Percentiles rank a stretch among this genome's conserved stretches.
These are phyloP conservation scores for Yarrowia deformans DNA, from an alignment of 805 yeast genomes.

Conservation along the genomic window DNA sequence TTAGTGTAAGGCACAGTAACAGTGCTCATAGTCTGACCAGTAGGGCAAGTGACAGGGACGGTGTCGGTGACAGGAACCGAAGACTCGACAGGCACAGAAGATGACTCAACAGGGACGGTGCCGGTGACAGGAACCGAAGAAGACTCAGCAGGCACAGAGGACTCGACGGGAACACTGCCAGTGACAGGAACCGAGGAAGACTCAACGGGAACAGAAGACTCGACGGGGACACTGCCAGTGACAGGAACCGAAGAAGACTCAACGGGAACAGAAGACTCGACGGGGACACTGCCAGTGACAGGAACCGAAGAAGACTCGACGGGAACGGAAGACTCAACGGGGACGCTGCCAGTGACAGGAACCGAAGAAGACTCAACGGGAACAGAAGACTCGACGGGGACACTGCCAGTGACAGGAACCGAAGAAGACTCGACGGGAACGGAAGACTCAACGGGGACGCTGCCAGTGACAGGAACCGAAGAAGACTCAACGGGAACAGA, in stretches of 20 bases:
- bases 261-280: not conserved
- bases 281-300: too few species aligned
- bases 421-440: not conserved
- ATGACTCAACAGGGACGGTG: not conserved
- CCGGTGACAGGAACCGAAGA: not conserved
- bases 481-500: too few species aligned
- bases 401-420: not conserved
- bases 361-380: not conserved
- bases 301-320: not conserved
- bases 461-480: too few species aligned
- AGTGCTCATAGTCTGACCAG: slow-evolving; percentile 10
- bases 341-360: too few species aligned
- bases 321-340: not conserved
- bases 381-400: not conserved
- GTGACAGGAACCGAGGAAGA: too few species aligned
- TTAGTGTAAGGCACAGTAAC: not conserved
- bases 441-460: not conserved
- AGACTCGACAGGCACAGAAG: not conserved
- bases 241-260: not conserved
- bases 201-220: too few species aligned
- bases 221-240: not conserved
- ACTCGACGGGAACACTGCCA: not conserved
- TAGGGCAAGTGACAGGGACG: not conserved
- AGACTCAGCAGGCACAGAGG: not conserved
- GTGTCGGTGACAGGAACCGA: too few species aligned